Evolutionary conservation across 345 rosid species (phyloP).

Genomic region (Bretschneidera sinensis): DNA sequence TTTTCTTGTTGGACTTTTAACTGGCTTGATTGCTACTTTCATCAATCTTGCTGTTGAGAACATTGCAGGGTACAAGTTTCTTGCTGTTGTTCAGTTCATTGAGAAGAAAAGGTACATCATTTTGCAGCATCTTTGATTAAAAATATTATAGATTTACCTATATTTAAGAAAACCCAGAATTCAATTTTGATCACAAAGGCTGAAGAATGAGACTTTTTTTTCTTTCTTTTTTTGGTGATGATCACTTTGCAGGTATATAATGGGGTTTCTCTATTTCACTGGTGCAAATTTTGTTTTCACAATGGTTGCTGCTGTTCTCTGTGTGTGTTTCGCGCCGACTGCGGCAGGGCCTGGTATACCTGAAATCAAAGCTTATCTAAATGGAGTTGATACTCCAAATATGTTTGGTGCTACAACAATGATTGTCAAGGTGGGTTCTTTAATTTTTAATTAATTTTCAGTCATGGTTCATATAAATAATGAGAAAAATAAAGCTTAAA

Average conservation of each 20-base stretch:
- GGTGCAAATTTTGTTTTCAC: slow-evolving; percentile 64
- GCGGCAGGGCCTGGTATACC: slow-evolving; percentile 98
- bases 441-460: background rate
- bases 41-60: slow-evolving; percentile 88
- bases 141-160: background rate
- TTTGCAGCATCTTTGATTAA: background rate
- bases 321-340: slow-evolving; percentile 85
- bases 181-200: background rate
- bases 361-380: slow-evolving; percentile 94
- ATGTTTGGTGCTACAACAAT: slow-evolving; percentile 78
- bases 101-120: slow-evolving; percentile 43
- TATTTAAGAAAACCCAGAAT: background rate
- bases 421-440: slow-evolving; percentile 68
- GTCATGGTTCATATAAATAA: background rate
- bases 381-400: slow-evolving; percentile 89
- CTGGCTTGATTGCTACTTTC: slow-evolving; percentile 77
- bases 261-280: slow-evolving; percentile 49
- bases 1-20: slow-evolving; percentile 72
- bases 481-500: background rate
- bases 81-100: slow-evolving; percentile 58
- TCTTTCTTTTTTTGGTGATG: too few relatives aligned
- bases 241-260: slow-evolving; percentile 59
- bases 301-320: slow-evolving; percentile 56
- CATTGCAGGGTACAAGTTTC: slow-evolving; percentile 89
- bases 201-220: too few relatives aligned